Base-by-base conservation (phyloP, 139 green algal species). In the Spirogloea muscicola region DNA sequence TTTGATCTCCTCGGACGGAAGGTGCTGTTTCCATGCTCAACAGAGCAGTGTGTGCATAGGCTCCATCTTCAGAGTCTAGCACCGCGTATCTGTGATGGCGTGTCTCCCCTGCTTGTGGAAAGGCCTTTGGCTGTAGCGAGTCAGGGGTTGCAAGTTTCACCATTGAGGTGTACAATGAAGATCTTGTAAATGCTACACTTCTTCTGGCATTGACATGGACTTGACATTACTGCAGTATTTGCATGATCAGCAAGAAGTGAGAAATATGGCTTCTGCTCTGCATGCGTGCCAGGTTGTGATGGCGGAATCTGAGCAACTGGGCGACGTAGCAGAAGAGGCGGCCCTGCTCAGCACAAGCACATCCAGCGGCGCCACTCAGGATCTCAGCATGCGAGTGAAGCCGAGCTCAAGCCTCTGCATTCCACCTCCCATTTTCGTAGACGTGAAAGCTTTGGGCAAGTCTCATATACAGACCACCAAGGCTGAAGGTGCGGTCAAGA, bases 1-100 rank as follows among this genome's bases (percentile, higher is more conserved):
- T 68, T 96, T 7, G 91, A 96, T 80, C 79, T 96, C 21, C 74
- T 96, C 16, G 91, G 91, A 0, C 77, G 91, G 3, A 80, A 87
- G 84, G 87, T 92, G 58, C n/a, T n/a, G n/a, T n/a, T n/a, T n/a
- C n/a, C n/a, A n/a, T n/a, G n/a, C n/a, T n/a, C n/a, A n/a, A n/a
- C n/a, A n/a, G n/a, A n/a, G n/a, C n/a, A n/a, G n/a, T n/a, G n/a
- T n/a, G n/a, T n/a, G n/a, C n/a, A 21, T 13, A 25, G n/a, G n/a
- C 33, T 21, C 49, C 49, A 7, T 21, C 9, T 25, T 25, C 9
- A 37, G 7, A 60, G 49, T 9, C 5, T 5, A 27, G 49, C 5
- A 60, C 33, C 49, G 10, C 5, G 7, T 25, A 21, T 25, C 5
- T 21, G 16, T n/a, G n/a, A n/a, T n/a, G n/a, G n/a, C n/a, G n/a